Percentiles rank a stretch among this genome's conserved stretches.
Conservation (phyloP, 345 rosid species). For the Arabidopsis thaliana region TAIR10.1 NC_003076.8:14692001-14692500, state of each 20-base stretch:
- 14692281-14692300: not conserved
- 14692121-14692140: slow-evolving; percentile 37
- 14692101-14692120: slow-evolving; percentile 46
- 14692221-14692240: too few relatives aligned
- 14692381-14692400: slow-evolving; percentile 35
- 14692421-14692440: slow-evolving; percentile 50
- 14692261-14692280: slow-evolving; percentile 46
- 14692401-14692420: slow-evolving; percentile 54
- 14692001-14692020: slow-evolving; percentile 56
- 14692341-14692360: not conserved
- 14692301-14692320: not conserved
- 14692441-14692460: slow-evolving; percentile 43
- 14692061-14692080: slow-evolving; percentile 60
- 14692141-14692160: slow-evolving; percentile 49
- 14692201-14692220: too few relatives aligned
- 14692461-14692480: not conserved
- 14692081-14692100: slow-evolving; percentile 48
- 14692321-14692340: not conserved
- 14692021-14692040: slow-evolving; percentile 59
- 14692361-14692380: slow-evolving; percentile 15
- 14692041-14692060: slow-evolving; percentile 76
- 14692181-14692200: not conserved
- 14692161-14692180: slow-evolving; percentile 55
- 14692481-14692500: slow-evolving; percentile 12
- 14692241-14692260: not conserved